Percentiles rank a stretch among this genome's conserved stretches.
These are phyloP conservation scores for Ogataea hybrid DNA, from an alignment of 1,139 yeast genomes.

Conservation along the genomic window DNA sequence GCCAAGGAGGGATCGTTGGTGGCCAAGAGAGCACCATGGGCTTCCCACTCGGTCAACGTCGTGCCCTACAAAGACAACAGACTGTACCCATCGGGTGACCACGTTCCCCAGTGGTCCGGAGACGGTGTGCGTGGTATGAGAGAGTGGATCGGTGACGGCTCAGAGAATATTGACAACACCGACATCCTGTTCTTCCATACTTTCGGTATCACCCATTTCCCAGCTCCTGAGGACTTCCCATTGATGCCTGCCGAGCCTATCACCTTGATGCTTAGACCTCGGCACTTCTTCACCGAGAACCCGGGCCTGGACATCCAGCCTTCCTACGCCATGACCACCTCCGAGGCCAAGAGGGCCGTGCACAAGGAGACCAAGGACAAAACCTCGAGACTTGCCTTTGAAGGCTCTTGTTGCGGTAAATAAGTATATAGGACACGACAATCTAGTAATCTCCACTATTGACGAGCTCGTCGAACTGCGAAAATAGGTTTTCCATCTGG, in stretches of 20 bases:
- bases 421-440: slow-evolving; percentile 8
- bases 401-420: slow-evolving; percentile 30
- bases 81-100: slow-evolving; percentile 77
- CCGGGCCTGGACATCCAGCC: slow-evolving; percentile 78
- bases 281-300: slow-evolving; percentile 73
- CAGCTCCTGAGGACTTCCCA: slow-evolving; percentile 88
- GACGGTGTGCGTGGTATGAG: slow-evolving; percentile 70
- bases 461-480: slow-evolving; percentile 31
- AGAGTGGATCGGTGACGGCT: slow-evolving; percentile 71
- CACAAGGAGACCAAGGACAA: slow-evolving; percentile 45
- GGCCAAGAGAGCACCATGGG: slow-evolving; percentile 82
- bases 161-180: slow-evolving; percentile 59
- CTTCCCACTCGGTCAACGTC: slow-evolving; percentile 63
- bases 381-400: slow-evolving; percentile 43
- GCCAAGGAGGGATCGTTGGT: slow-evolving; percentile 76
- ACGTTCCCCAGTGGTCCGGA: slow-evolving; percentile 79
- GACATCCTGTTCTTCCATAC: slow-evolving; percentile 76
- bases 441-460: slow-evolving; percentile 17
- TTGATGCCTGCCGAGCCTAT: slow-evolving; percentile 86
- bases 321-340: slow-evolving; percentile 62
- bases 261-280: slow-evolving; percentile 70
- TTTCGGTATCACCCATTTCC: slow-evolving; percentile 82
- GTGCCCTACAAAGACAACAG: slow-evolving; percentile 67
- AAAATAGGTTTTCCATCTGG: slow-evolving; percentile 31
- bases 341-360: slow-evolving; percentile 45